Conservation (phyloP, 2,329 filamentous ascomycete species). For the Ascochyta lentis region DNA sequence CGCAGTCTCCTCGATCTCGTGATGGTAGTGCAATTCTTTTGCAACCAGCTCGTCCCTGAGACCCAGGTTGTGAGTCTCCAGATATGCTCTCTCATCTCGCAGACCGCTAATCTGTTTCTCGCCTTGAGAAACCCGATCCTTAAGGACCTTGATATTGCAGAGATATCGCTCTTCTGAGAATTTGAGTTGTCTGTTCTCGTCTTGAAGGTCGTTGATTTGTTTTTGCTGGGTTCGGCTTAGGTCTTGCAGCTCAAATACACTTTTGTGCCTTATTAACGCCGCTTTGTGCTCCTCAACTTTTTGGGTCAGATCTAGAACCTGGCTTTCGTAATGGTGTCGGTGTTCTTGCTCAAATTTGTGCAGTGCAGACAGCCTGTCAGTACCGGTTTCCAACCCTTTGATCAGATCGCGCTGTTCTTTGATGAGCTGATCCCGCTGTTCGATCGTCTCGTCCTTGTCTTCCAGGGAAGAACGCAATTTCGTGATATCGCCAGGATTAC, state of each 20-base stretch:
- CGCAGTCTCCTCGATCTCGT: background rate
- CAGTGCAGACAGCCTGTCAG: background rate
- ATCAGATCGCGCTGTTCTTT: background rate
- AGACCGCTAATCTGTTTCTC: background rate
- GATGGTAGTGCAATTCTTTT: background rate
- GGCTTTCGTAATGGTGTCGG: background rate
- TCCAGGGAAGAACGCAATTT: background rate
- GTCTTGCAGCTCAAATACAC: background rate
- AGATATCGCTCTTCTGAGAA: background rate
- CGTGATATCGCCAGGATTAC: background rate
- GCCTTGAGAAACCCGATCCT: background rate
- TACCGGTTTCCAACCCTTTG: background rate
- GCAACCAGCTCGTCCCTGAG: background rate
- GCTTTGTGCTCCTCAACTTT: background rate
- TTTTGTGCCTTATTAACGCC: background rate
- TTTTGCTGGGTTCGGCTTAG: background rate
- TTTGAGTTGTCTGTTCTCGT: background rate
- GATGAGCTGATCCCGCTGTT: background rate
- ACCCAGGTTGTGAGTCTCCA: background rate
- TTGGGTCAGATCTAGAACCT: background rate
- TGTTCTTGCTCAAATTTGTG: background rate
- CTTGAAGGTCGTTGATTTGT: background rate
- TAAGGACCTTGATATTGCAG: background rate
- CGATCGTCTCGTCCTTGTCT: background rate
- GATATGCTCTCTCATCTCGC: background rate